These are phyloP conservation scores for Mycena belliarum DNA, from an alignment of 768 basidiomycete genomes.

Conservation along the genomic window DNA sequence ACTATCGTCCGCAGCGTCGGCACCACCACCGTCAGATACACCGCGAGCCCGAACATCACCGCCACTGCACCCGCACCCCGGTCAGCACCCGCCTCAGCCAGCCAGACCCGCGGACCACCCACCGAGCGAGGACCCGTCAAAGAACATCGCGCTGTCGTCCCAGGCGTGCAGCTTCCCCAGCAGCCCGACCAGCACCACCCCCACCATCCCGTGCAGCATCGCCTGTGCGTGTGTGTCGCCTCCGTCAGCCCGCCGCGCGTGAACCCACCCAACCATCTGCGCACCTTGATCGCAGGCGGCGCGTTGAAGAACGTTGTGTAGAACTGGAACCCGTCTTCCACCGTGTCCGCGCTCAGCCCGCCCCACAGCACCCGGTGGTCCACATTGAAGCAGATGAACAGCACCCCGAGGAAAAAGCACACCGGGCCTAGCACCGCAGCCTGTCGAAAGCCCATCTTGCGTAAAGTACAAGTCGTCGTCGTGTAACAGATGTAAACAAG, in stretches of 20 bases:
- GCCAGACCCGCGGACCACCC: conserved; percentile 35
- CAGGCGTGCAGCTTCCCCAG: conserved; percentile 81
- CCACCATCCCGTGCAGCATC: conserved; percentile 82
- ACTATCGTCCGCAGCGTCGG: conserved; percentile 78
- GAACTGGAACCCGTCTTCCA: conserved; percentile 83
- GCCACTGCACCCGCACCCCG: background rate
- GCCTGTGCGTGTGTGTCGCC: no score
- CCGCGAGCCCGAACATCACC: conserved; percentile 68
- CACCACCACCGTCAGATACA: conserved; percentile 84
- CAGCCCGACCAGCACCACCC: conserved; percentile 73
- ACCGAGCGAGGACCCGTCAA: conserved; percentile 91
- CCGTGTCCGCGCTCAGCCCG: conserved; percentile 58
- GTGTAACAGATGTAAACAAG: conserved; percentile 3
- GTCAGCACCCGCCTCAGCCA: background rate
- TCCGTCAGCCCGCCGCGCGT: background rate
- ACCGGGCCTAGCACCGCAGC: conserved; percentile 86
- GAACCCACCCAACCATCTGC: background rate
- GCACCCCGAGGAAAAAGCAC: conserved; percentile 87
- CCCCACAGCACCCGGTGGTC: conserved; percentile 85
- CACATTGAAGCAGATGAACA: conserved; percentile 84
- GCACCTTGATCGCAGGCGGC: conserved; percentile 89
- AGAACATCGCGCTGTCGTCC: conserved; percentile 93
- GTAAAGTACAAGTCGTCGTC: no score
- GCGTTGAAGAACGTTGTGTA: conserved; percentile 93
- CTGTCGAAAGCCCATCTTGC: conserved; percentile 88